Evolutionary conservation across 2,329 filamentous ascomycete genomes (phyloP).

Genomic region (Botrytis deweyae): DNA sequence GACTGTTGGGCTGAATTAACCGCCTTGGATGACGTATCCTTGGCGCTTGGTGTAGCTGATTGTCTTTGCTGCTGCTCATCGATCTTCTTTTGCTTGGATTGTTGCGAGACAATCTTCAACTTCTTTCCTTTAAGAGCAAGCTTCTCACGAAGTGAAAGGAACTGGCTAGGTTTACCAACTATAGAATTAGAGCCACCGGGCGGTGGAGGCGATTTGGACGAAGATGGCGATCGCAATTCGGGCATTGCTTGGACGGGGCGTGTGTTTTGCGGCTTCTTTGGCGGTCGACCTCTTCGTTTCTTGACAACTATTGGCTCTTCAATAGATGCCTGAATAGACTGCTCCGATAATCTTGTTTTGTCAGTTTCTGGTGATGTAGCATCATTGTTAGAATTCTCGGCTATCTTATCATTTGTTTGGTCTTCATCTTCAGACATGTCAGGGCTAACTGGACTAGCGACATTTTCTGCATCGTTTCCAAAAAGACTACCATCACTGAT

Average conservation of each 20-base stretch:
- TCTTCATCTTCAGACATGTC: background rate
- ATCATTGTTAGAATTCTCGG: background rate
- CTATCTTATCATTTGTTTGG: background rate
- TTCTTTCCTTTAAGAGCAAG: constrained; percentile 36
- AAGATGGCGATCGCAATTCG: constrained; percentile 15
- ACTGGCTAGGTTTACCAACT: constrained; percentile 10
- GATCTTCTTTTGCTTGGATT: constrained; percentile 7
- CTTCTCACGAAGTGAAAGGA: constrained; percentile 37
- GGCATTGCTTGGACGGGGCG: background rate
- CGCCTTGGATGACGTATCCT: background rate
- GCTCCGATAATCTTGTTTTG: background rate
- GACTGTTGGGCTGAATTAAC: background rate
- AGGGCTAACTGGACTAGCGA: background rate
- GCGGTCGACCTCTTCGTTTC: constrained; percentile 33
- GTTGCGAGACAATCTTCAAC: constrained; percentile 33
- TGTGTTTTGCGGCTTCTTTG: constrained; percentile 26
- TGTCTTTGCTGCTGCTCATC: constrained; percentile 14
- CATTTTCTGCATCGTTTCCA: background rate
- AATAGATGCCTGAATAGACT: background rate
- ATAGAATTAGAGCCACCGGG: background rate
- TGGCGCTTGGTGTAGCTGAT: constrained; percentile 14
- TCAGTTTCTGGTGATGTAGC: background rate
- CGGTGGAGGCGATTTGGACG: constrained; percentile 16
- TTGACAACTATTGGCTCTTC: constrained; percentile 19
- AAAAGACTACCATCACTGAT: constrained; percentile 19